Evolutionary conservation across 2,329 filamentous ascomycete genomes (phyloP), one percentile per base, ranked within the genome.

Genomic region (Colletotrichum noveboracense): DNA sequence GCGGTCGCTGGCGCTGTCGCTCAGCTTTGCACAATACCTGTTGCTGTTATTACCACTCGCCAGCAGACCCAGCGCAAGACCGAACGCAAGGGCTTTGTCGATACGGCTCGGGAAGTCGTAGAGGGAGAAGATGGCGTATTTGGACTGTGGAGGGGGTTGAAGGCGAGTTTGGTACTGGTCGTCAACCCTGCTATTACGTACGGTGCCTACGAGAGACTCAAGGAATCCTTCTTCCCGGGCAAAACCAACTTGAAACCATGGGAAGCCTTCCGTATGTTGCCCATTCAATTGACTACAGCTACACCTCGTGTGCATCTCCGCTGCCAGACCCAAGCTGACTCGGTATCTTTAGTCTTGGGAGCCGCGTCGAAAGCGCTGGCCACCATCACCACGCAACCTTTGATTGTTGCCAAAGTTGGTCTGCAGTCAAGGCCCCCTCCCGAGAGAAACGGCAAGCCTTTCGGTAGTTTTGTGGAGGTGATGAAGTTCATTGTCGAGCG

Each of bases 181-280:
- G 92, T 98, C 76, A 99, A 99, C 84, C 97, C 97, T 13, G 95
- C 96, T 62, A 99, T 99, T 84, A 99, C 97, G 62, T 99, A 99
- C 81, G 97, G 97, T 69, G 96, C 96, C 70, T 99, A 98, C 82
- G 96, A 99, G 87, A 92, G 96, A 79, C 87, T 98, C 79, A 94
- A 94, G 85, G 93, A 94, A 43, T 80, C 91, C 12, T 80, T 98
- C 30, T 98, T 95, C 84, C 94, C 95, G 0, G 94, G 93, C 32
- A 96, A 94, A 87, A 87, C 89, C 36, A 94, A 89, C 77, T 86
- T 99, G 77, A 94, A 91, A 82, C 93, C 96, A 1, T 94, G 93
- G 88, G 96, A 99, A 87, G 95, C 97, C 67, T 99, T 99, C 84
- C 83, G 96, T 98, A 88, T 88, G 95, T 92, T 34, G 14, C 28